Evolutionary conservation across 768 basidiomycete species (phyloP), one percentile per base, ranked within the genome.

Genomic region (Favolaschia claudopus): DNA sequence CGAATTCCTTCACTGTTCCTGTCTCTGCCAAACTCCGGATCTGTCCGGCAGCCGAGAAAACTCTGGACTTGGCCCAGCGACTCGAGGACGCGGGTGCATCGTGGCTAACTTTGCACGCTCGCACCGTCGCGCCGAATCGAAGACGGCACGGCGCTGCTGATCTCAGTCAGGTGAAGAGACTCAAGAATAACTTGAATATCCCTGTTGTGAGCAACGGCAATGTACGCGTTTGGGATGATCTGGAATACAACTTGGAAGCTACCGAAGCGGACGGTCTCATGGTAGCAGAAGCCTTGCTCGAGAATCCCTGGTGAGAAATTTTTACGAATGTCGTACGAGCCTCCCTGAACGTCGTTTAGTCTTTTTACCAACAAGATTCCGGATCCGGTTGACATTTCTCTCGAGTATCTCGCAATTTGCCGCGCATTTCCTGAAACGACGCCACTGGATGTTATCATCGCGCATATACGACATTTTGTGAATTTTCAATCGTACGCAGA

Each of bases 181-280:
- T 92, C 28, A 87, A 86, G 65, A 75, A 81, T 0, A 67, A 70
- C 24, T 66, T 89, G 5, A 56, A 66, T 2, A 71, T 91, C 5
- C 88, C 87, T 9, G 83, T 92, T 47, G 74, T 93, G 44, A 91
- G 88, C 72, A 93, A 93, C 66, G 92, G 92, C 12, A 93, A 93
- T 67, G 91, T 93, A 17, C 82, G 85, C 29, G 73, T 70, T 17
- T 86, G 81, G 74, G 72, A 74, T 27, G 87, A 93, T 69, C 69
- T 92, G 13, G 69, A 72, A 58, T 68, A 69, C 24, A 92, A 92
- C 67, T 68, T 81, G 47, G 67, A 71, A 28, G 76, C 75, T 42
- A 91, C 90, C 4, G 77, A 81, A 15, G 89, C 89, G 39, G 86
- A 90, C 64, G 92, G 92, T 9, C 69, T 89, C 52, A 93, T 93